Percentiles rank a stretch among this genome's conserved stretches.
phyloP scores from a whole-genome alignment of 1,284 basidiomycete species.

The Naganishia cerealis region DNA sequence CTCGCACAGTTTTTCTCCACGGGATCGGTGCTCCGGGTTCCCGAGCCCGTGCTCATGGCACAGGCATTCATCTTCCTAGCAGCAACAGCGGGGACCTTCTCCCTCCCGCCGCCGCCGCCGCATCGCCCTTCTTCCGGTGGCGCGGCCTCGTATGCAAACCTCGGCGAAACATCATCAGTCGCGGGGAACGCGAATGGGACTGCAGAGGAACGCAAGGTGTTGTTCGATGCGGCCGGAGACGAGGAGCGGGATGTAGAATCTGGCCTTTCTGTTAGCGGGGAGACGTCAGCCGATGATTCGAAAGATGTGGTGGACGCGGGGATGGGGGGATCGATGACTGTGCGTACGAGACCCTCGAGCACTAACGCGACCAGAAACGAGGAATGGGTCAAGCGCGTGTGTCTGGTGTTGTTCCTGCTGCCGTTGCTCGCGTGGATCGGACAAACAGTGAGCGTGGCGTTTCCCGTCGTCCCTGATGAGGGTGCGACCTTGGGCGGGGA shows the following conservation, averaged over 20 bases:
- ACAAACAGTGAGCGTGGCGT: background rate
- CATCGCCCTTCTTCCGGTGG: background rate
- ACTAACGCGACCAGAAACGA: background rate
- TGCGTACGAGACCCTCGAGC: background rate
- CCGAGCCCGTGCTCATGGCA: background rate
- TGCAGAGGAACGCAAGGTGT: no score
- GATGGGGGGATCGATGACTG: background rate
- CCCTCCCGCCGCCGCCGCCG: background rate
- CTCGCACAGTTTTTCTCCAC: no score
- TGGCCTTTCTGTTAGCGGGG: background rate
- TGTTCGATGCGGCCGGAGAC: no score
- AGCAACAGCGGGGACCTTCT: background rate
- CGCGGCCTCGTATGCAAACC: background rate
- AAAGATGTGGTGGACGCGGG: background rate
- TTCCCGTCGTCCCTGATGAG: background rate
- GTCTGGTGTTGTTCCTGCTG: constrained; percentile 2
- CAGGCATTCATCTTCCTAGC: constrained; percentile 20
- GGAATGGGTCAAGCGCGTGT: background rate
- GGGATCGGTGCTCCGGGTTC: background rate
- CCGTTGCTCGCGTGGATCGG: constrained; percentile 14
- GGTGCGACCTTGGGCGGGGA: background rate
- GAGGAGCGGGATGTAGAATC: background rate
- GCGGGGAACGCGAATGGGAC: no score
- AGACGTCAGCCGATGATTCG: background rate
- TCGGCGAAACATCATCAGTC: background rate